Percentiles rank a stretch among this genome's conserved stretches.
Conservation (phyloP, 176 grass and related monocot species). For the Guadua angustifolia region DNA sequence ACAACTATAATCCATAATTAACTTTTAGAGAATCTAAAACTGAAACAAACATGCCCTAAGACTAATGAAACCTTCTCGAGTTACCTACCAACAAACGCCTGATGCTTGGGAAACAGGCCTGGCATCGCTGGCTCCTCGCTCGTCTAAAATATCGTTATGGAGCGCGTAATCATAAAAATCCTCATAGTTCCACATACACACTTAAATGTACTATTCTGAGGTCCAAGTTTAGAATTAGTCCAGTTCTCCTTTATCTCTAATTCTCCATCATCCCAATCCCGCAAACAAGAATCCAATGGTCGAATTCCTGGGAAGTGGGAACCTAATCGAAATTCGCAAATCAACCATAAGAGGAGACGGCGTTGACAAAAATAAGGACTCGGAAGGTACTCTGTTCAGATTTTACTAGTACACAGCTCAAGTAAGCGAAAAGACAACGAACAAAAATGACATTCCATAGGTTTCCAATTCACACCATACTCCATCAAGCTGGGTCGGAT, state of each 20-base stretch:
- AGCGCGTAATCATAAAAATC: too few species aligned
- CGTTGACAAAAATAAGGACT: too few species aligned
- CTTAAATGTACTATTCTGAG: background rate
- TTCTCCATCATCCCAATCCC: background rate
- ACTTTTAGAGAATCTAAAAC: too few species aligned
- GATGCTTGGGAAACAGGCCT: background rate
- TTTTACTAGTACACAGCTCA: background rate
- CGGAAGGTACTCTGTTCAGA: background rate
- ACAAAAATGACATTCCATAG: background rate
- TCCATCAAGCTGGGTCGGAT: background rate
- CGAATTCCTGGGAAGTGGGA: background rate
- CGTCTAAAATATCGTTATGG: background rate
- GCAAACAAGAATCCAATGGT: background rate
- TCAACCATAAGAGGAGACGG: too few species aligned
- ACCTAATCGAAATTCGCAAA: background rate
- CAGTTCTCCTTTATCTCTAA: background rate
- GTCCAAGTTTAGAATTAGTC: background rate
- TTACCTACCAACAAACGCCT: background rate
- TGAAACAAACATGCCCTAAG: too few species aligned
- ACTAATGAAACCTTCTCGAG: slow-evolving; percentile 2
- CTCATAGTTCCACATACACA: background rate
- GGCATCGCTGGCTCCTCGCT: background rate
- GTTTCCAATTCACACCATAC: background rate
- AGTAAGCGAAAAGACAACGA: background rate
- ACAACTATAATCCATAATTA: too few species aligned